Base-by-base conservation (phyloP, 345 rosid genomes). In the Psidium friedrichsthalianum region DNA sequence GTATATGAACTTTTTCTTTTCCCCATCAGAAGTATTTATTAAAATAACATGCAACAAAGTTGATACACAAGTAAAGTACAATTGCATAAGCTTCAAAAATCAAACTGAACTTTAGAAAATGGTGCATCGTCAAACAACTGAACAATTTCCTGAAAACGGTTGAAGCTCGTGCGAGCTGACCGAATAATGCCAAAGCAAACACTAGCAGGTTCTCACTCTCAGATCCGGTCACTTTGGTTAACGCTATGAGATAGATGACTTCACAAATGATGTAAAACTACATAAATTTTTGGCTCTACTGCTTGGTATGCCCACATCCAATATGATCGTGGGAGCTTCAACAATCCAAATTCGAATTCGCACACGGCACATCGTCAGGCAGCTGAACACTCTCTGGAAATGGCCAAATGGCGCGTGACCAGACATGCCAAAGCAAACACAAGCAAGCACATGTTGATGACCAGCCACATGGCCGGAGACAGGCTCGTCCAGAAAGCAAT, bases 261-360 rank as follows among this genome's bases (percentile, higher is more conserved):
- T 27, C 40, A 1, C 40, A 61, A 0, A 61, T 27, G 11, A 61
- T 3, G 21, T 61, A 61, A 0, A 29, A 29, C 0, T 29, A 5
- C 3, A 29, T 0, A 27, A 15, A 0, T 0, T 0, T 8, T 0
- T 14, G 5, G 22, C 5, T 29, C 5, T 3, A 3, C 0, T 0
- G 0, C 1, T 7, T 0, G 3, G 0, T 61, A 44, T 44, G 29
- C 25, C 9, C 40, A 13, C 1, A 27, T 27, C 27, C 8, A 6
- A 3, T 14, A 6, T 7, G 21, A 59, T 27, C 1, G 5, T 6
- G 15, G 74, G 6, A 27, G 20, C 74, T 27, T 61, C 21, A 15
- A 27, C 6, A 59, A 59, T 59, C 40, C 36, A 27, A 27, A 27
- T 3, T 27, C 10, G 27, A 27, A 18, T 61, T 27, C 10, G 16